Evolutionary conservation across 192 early-diverging fungal genomes (phyloP), one percentile per base, ranked within the genome.

Genomic region (Glomus cerebriforme): DNA sequence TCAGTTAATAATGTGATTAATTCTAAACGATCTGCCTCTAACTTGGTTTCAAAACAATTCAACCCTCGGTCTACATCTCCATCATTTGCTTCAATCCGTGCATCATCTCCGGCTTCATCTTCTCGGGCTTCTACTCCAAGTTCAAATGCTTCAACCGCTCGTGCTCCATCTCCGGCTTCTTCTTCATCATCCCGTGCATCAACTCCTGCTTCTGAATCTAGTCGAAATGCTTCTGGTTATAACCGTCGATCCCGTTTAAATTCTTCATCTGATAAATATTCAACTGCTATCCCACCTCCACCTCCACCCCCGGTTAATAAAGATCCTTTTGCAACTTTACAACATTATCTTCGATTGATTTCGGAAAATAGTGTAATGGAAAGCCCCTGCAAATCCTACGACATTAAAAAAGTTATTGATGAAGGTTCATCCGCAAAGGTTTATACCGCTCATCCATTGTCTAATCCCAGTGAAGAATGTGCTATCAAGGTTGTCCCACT

Each of bases 371-470:
- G 66, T n/a, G 9, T 35, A 0, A 31, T 22, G 2, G 49, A 69
- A 13, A 24, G 59, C 19, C 77, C 77, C 7, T 7, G 35, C 2
- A 69, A 78, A 8, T 39, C 10, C 59, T 78, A 78, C 17, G 66
- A 78, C 37, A 15, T 78, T n/a, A 45, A 78, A 69, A 59, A 69
- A 59, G 47, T 69, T 24, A 78, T 78, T 15, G 77, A 78, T 59
- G 77, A 78, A 69, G 77, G 77, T 35, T 78, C 77, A n/a, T 78
- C 77, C 17, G 77, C 77, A 59, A 68, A 78, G 39, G 77, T 78
- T 17, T 69, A 59, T 69, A 59, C 45, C 7, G 77, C 77, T 34
- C 34, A 29, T 27, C 26, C 64, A 24, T 47, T 67, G n/a, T 17
- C 26, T 34, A 32, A 31, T 65, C 17, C 45, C 32, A 31, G 29